Evolutionary conservation across 306 rosid species (phyloP), one percentile per base, ranked within the genome.

Genomic region (Coriaria nepalensis): DNA sequence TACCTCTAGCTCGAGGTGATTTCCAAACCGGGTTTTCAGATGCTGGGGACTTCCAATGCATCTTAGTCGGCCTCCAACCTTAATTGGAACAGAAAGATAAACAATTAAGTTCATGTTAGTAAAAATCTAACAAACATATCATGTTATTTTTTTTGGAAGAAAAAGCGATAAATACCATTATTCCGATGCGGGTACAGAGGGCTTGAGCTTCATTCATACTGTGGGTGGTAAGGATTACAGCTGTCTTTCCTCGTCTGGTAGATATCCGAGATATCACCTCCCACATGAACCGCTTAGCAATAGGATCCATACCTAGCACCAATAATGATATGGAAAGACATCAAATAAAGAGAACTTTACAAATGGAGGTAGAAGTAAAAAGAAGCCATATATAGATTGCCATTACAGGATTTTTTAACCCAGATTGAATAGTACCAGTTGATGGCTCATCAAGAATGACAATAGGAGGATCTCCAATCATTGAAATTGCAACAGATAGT

Each of bases 121-220:
- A 56, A 56, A 53, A 20, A 20, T 20, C 29, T 20, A 20, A 20
- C 1, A 20, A 20, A 20, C 29, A 20, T 20, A 20, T 20, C 29
- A 20, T 20, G 29, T 57, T 63, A 59, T 60, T 57, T 53, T 52
- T 50, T 47, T 43, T 40, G 59, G 47, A 47, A 62, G 65, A 47
- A 68, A 35, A 39, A 49, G 45, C 33, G 46, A 45, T 9, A 35
- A 9, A 40, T 71, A 87, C 96, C 96, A 87, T 80, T 77, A 87
- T 87, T 53, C 96, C 96, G 39, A 87, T 87, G 45, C 94, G 72
- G 41, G 96, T 83, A 59, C 93, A 87, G 34, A 87, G 81, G 59
- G 94, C 96, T 76, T 87, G 96, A 57, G 96, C 96, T 78, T 87
- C 96, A 70, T 87, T 71, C 96, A 87, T 87, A 76, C 96, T 83